Evolutionary conservation across 176 grass and related monocot genomes (phyloP).

Genomic region (Juncus effusus): DNA sequence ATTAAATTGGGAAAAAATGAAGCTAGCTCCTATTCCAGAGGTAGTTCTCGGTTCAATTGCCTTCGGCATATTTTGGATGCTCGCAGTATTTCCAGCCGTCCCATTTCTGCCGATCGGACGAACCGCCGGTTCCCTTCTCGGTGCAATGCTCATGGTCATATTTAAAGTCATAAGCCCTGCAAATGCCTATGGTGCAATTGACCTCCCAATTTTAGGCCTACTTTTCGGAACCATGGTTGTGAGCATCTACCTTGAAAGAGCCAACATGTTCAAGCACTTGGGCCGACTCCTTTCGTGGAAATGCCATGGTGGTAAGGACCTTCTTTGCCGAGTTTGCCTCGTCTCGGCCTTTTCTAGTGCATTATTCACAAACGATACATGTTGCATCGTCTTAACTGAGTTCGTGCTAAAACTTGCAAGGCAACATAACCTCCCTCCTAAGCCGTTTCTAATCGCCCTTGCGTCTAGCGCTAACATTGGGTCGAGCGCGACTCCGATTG

Average conservation of each 20-base stretch:
- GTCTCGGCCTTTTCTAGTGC: constrained; percentile 80
- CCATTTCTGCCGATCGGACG: constrained; percentile 91
- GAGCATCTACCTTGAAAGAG: constrained; percentile 78
- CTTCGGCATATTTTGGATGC: constrained; percentile 85
- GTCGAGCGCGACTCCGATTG: constrained; percentile 78
- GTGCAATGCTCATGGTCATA: constrained; percentile 73
- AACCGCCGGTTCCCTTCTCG: constrained; percentile 82
- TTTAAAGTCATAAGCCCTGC: constrained; percentile 72
- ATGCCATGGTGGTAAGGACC: constrained; percentile 74
- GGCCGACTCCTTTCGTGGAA: constrained; percentile 72
- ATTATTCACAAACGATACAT: constrained; percentile 94
- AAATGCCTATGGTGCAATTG: constrained; percentile 76
- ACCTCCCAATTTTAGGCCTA: constrained; percentile 89
- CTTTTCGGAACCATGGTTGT: constrained; percentile 95
- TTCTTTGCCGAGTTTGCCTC: constrained; percentile 82
- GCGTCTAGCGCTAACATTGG: constrained; percentile 93
- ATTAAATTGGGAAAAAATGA: constrained; percentile 32
- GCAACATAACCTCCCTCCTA: constrained; percentile 62
- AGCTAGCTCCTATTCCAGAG: constrained; percentile 41
- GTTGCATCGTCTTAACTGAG: constrained; percentile 88
- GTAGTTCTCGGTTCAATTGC: constrained; percentile 61
- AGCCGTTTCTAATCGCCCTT: constrained; percentile 81
- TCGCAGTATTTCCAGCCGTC: constrained; percentile 92
- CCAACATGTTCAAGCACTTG: constrained; percentile 83
- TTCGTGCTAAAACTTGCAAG: constrained; percentile 86